Evolutionary conservation across 306 rosid species (phyloP), one percentile per base, ranked within the genome.

Genomic region (Leucaena leucocephala): DNA sequence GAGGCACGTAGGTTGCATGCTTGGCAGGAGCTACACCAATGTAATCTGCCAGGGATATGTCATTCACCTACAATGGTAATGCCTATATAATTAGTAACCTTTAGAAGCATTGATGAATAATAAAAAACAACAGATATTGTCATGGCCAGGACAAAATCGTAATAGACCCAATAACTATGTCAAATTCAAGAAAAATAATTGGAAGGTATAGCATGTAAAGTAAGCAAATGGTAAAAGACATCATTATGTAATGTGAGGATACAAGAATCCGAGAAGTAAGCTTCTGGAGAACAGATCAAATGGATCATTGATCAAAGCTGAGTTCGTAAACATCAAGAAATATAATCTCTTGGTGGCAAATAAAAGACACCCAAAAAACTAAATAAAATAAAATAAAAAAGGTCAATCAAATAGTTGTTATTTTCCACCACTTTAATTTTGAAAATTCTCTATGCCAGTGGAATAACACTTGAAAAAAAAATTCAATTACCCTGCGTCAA

Each of bases 1-100:
- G 85, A 6, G 85, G 82, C 21, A 72, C 85, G 44, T 77, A 82
- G 33, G 79, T 82, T 34, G 85, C 79, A 45, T 82, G 76, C 82
- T 82, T 82, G 70, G 79, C 76, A 52, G 85, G 43, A 61, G 48
- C 71, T 40, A 78, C 82, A 33, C 85, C 85, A 22, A 77, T 52
- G 66, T 82, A 82, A 64, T 82, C 85, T 64, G 42, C 55, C 74
- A 82, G 27, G 17, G 78, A 77, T 15, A 77, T 82, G 71, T 82
- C 85, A 57, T 59, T 77, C 65, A 77, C 82, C 85, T 82, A 65
- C 62, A 77, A 55, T 7, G 42, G 34, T 4, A 42, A 42, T 4
- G 15, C 8, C 19, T 22, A 15, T 6, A 54, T 15, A 14, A 49
- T 49, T 49, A 15, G n/a, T 67, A 49, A 8, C 17, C 42, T 4